phyloP scores from a whole-genome alignment of 1,139 yeast species.

The Hemisphaericaspora xylanilytica region DNA sequence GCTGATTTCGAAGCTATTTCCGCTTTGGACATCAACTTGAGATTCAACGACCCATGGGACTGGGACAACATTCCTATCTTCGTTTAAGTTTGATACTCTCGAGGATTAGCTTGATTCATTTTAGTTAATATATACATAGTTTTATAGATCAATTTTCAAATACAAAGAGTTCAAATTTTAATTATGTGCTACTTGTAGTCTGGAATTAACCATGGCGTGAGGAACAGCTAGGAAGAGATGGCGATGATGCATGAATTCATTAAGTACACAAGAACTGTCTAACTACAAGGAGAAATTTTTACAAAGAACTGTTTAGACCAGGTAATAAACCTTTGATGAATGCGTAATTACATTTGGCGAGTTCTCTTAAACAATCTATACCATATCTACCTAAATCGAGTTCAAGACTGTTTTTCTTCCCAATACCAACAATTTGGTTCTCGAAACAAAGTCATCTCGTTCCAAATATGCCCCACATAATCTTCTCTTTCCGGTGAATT shows the following conservation, averaged over 20 bases:
- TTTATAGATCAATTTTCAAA: conserved; percentile 1
- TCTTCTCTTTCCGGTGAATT: conserved; percentile 66
- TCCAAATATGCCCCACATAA: conserved; percentile 77
- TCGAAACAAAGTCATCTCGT: conserved; percentile 65
- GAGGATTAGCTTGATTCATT: not conserved
- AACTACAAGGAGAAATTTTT: no score
- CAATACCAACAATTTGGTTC: conserved; percentile 50
- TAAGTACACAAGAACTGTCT: no score
- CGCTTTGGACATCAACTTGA: conserved; percentile 60
- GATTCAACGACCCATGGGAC: conserved; percentile 85
- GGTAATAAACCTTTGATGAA: no score
- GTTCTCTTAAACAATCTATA: no score
- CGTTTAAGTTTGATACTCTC: conserved; percentile 16
- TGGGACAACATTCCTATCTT: conserved; percentile 65
- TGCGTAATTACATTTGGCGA: no score
- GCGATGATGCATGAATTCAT: no score
- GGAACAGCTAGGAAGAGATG: no score
- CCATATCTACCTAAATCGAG: conserved; percentile 15
- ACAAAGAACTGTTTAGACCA: no score
- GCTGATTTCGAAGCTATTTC: conserved; percentile 54
- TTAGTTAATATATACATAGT: conserved; percentile 3
- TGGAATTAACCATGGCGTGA: no score
- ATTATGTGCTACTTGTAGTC: no score
- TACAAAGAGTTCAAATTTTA: not conserved
- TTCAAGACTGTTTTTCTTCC: conserved; percentile 52